Conservation (phyloP, 2,329 filamentous ascomycete genomes). For the Acrodontium crateriforme region DNA sequence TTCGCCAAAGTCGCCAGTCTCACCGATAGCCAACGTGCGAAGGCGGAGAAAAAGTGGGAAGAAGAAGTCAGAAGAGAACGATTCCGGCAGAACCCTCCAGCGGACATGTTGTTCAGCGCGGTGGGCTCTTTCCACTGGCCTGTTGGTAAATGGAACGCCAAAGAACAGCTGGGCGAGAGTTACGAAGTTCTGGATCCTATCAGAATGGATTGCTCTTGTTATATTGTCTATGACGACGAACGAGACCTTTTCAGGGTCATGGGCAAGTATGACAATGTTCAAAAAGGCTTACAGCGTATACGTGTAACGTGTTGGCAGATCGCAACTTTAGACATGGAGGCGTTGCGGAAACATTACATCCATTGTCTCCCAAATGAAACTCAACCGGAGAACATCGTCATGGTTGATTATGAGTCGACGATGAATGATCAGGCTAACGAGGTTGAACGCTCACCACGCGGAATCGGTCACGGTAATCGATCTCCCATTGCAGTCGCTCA, state of each 20-base stretch:
- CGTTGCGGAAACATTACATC: too few relatives aligned
- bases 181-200: conserved; percentile 33
- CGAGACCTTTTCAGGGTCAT: conserved; percentile 18
- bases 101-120: conserved; percentile 10
- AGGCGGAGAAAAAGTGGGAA: conserved; percentile 13
- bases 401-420: too few relatives aligned
- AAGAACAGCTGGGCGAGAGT: conserved; percentile 27
- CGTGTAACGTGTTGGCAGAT: conserved; percentile 27
- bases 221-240: conserved; percentile 25
- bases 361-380: too few relatives aligned
- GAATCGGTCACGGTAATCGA: too few relatives aligned
- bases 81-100: conserved; percentile 15
- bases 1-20: too few relatives aligned
- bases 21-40: too few relatives aligned
- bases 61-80: conserved; percentile 11
- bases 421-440: too few relatives aligned
- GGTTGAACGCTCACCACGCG: too few relatives aligned
- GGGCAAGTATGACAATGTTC: conserved; percentile 15
- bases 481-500: too few relatives aligned
- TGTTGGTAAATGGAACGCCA: conserved; percentile 25
- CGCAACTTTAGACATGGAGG: too few relatives aligned
- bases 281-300: conserved; percentile 21
- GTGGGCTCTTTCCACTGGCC: conserved; percentile 34
- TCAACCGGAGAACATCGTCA: too few relatives aligned
- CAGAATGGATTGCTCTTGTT: conserved; percentile 26